Evolutionary conservation across 352 stramenopile species (phyloP).

Genomic region (Pythium volutum): DNA sequence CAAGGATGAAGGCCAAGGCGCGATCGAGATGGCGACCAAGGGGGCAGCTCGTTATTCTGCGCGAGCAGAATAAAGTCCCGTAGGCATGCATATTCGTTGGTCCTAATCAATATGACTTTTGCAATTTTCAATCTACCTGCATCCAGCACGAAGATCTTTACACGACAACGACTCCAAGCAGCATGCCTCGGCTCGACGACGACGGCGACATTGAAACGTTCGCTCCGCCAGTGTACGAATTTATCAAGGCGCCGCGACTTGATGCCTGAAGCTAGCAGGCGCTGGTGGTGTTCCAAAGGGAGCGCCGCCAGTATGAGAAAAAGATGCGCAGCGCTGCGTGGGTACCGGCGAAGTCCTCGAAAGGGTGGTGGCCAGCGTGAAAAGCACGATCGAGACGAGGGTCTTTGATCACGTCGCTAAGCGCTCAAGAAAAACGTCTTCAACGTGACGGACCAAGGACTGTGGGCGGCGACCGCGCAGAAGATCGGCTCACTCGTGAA

Average conservation of each 20-base stretch:
- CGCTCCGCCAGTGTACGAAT: not conserved
- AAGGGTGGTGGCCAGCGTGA: not conserved
- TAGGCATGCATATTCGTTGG: not conserved
- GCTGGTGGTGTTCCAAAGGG: not conserved
- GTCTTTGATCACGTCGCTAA: slow-evolving; percentile 8
- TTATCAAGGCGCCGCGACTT: slow-evolving; percentile 3
- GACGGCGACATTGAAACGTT: slow-evolving; percentile 5
- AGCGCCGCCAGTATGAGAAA: slow-evolving; percentile 13
- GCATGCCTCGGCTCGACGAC: not conserved
- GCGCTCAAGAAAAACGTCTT: slow-evolving; percentile 1
- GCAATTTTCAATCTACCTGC: not conserved
- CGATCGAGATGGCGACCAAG: too few species aligned
- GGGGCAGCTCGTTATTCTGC: too few species aligned
- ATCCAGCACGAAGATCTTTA: slow-evolving; percentile 1
- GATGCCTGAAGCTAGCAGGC: not conserved
- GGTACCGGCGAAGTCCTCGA: slow-evolving; percentile 8
- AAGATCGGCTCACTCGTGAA: not conserved
- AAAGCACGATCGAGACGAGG: slow-evolving; percentile 2
- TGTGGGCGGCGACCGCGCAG: not conserved
- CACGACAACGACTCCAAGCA: not conserved
- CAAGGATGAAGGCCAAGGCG: too few species aligned
- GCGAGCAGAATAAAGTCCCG: too few species aligned
- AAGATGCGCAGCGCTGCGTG: slow-evolving; percentile 1
- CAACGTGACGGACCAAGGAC: slow-evolving; percentile 10
- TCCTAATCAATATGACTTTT: not conserved